Evolutionary conservation across 1,139 yeast species (phyloP).

Genomic region (Yamadazyma sp.): DNA sequence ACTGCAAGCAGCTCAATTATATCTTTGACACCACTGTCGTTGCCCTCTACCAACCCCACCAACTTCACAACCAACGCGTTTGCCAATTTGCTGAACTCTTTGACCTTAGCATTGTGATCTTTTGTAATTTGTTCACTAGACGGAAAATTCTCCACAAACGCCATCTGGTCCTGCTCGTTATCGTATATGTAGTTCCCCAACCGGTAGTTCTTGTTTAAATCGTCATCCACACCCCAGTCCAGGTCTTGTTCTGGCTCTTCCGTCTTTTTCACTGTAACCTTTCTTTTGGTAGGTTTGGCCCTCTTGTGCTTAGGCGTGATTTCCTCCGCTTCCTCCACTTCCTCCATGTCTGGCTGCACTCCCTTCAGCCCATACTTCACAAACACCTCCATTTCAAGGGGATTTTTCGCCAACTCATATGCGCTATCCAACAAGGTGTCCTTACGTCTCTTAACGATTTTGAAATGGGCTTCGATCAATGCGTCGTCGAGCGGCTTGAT

Average conservation of each 20-base stretch:
- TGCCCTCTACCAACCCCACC: constrained; percentile 5
- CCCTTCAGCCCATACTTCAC: constrained; percentile 35
- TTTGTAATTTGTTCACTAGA: constrained; percentile 20
- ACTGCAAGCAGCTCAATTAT: constrained; percentile 17
- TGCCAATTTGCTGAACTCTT: constrained; percentile 23
- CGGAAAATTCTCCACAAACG: constrained; percentile 28
- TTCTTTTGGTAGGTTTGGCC: constrained; percentile 26
- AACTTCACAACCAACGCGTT: constrained; percentile 7
- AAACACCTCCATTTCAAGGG: constrained; percentile 45
- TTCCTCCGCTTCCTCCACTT: too few species aligned
- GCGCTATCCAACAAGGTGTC: constrained; percentile 40
- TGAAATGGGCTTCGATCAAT: constrained; percentile 30
- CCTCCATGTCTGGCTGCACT: background rate
- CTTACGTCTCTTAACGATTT: constrained; percentile 28
- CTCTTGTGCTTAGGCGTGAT: background rate
- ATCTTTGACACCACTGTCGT: constrained; percentile 4
- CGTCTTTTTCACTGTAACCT: constrained; percentile 6
- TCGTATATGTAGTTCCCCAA: constrained; percentile 40
- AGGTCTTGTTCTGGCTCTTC: constrained; percentile 22
- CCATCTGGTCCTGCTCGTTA: constrained; percentile 28
- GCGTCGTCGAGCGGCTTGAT: constrained; percentile 29
- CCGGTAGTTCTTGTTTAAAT: constrained; percentile 20
- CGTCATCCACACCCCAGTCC: constrained; percentile 47
- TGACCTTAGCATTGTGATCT: constrained; percentile 16
- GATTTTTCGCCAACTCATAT: constrained; percentile 38